Percentiles rank a stretch among this genome's conserved stretches.
Conservation (phyloP, 2,329 filamentous ascomycete genomes). For the Fusarium cicatricum region DNA sequence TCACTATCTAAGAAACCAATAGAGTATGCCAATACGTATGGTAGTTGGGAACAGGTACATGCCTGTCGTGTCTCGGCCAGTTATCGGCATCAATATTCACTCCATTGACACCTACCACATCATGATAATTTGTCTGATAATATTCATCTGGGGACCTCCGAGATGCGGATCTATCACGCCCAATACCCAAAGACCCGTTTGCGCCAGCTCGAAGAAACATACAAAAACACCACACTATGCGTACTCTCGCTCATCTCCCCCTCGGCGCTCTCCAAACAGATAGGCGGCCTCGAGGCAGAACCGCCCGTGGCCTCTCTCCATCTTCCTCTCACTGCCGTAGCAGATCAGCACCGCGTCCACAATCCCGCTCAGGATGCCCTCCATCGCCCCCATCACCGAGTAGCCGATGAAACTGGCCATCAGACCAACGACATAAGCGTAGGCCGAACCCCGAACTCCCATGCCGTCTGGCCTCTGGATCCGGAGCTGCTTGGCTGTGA, state of each 20-base stretch:
- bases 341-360: slow-evolving; percentile 91
- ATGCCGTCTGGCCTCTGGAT: slow-evolving; percentile 63
- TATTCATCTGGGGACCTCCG: too few relatives aligned
- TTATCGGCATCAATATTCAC: too few relatives aligned
- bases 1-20: too few relatives aligned
- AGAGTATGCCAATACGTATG: too few relatives aligned
- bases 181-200: slow-evolving; percentile 9
- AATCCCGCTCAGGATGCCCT: slow-evolving; percentile 85
- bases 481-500: slow-evolving; percentile 81
- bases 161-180: slow-evolving; percentile 31
- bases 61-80: too few relatives aligned
- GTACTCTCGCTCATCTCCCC: slow-evolving; percentile 42
- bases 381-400: slow-evolving; percentile 90
- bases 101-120: too few relatives aligned
- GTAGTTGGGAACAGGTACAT: too few relatives aligned
- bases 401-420: slow-evolving; percentile 95
- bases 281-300: slow-evolving; percentile 94
- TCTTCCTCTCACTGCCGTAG: slow-evolving; percentile 87
- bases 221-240: slow-evolving; percentile 30
- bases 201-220: slow-evolving; percentile 26
- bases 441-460: slow-evolving; percentile 79
- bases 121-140: too few relatives aligned
- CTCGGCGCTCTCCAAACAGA: slow-evolving; percentile 76
- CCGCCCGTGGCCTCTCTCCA: slow-evolving; percentile 71
- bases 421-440: slow-evolving; percentile 92